Conservation (phyloP, 179 eudicot species). For the Beta lomatogona region DNA sequence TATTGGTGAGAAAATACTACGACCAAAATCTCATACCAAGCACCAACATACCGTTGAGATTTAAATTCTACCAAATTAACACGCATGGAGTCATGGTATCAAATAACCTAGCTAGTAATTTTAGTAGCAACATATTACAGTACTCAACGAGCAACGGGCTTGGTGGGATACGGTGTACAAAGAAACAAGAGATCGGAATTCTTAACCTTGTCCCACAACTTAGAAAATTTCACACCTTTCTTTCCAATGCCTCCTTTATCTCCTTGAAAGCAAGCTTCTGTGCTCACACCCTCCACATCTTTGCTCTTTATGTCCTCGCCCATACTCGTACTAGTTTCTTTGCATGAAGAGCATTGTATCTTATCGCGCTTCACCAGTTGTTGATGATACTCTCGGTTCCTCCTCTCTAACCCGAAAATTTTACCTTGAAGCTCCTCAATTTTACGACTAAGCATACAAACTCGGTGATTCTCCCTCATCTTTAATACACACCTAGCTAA, state of each 20-base stretch:
- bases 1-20: too few relatives aligned
- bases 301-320: constrained; percentile 1
- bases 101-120: not conserved
- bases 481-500: constrained; percentile 57
- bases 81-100: not conserved
- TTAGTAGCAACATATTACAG: not conserved
- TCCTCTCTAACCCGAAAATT: constrained; percentile 59
- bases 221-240: constrained; percentile 26
- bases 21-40: too few relatives aligned
- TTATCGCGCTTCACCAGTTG: constrained; percentile 35
- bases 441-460: constrained; percentile 50
- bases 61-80: too few relatives aligned
- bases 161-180: constrained; percentile 41
- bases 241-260: not conserved
- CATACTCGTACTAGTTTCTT: constrained; percentile 23
- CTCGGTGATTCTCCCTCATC: constrained; percentile 61
- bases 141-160: not conserved
- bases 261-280: constrained; percentile 26
- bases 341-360: constrained; percentile 27
- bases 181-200: constrained; percentile 45
- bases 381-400: constrained; percentile 55
- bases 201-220: constrained; percentile 59
- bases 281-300: constrained; percentile 16
- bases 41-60: too few relatives aligned
- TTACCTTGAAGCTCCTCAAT: constrained; percentile 71